Evolutionary conservation across 192 early-diverging fungal genomes (phyloP), one percentile per base, ranked within the genome.

Genomic region (Coemansia sp.): DNA sequence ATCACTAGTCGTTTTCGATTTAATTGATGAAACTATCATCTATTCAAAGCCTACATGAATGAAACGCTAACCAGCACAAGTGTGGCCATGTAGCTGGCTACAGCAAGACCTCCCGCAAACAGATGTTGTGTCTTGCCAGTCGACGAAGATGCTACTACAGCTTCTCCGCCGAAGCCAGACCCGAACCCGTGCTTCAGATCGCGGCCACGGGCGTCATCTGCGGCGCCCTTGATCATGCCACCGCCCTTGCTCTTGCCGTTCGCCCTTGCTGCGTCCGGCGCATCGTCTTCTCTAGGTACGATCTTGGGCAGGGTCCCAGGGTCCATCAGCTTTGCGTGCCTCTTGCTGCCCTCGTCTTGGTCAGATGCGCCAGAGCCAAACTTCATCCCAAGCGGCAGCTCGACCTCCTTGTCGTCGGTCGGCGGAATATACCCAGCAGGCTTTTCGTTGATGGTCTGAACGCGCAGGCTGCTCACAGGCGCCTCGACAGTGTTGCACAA

Each of bases 341-440:
- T 64, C 43, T 46, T 43, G 34, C 31, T 52, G 20, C 47, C 57
- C 43, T 61, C 51, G 51, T 64, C 75, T 33, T 49, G 52, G 5
- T 54, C 77, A 16, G 74, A 62, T 4, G 66, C 63, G 22, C 44
- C 46, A 5, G 62, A 62, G 36, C 66, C 77, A 71, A 84, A 78
- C 81, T 84, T 84, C 81, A 84, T 84, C 47, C 81, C 81, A 12
- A 84, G 73, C 2, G 81, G 52, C 63, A 84, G 70, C 54, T 79
- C 81, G 24, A 84, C 71, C 10, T 78, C 81, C 59, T 33, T 75
- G 65, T 76, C 73, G 40, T 84, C 81, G 1, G 54, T n/a, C 6
- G 81, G 81, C 43, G 73, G 70, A 41, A 78, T 76, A 68, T 76
- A 84, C 18, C 81, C 81, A 8, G 60, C 65, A 1, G 81, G 81